These are phyloP conservation scores for Aspergillus biplanus DNA, from an alignment of 495 filamentous ascomycete species.

Conservation along the genomic window DNA sequence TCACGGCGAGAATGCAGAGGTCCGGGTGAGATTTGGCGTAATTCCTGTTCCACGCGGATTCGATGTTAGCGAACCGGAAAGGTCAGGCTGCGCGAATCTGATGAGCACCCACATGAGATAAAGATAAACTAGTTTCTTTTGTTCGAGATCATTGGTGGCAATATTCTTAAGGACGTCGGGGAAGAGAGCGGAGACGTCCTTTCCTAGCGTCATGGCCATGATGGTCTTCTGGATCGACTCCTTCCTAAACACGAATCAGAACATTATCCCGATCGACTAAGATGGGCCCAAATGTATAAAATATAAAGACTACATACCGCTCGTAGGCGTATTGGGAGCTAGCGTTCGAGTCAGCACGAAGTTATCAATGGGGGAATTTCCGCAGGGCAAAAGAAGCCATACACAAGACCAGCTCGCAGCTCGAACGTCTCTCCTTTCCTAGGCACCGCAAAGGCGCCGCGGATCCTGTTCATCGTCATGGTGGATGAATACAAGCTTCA, in stretches of 20 bases:
- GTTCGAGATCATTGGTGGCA: conserved; percentile 89
- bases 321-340: conserved; percentile 98
- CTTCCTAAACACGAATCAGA: conserved; percentile 62
- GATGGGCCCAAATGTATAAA: background rate
- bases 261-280: conserved; percentile 16
- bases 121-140: conserved; percentile 99
- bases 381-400: conserved; percentile 33
- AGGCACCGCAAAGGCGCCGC: conserved; percentile 88
- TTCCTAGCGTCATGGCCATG: conserved; percentile 98
- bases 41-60: conserved; percentile 64
- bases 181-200: conserved; percentile 97
- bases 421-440: conserved; percentile 99
- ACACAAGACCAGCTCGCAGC: conserved; percentile 91
- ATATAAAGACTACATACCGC: conserved; percentile 55
- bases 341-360: conserved; percentile 31
- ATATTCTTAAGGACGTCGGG: conserved; percentile 99
- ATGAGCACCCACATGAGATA: conserved; percentile 81
- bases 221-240: conserved; percentile 99
- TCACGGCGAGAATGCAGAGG: conserved; percentile 97
- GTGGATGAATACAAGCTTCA: conserved; percentile 40
- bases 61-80: conserved; percentile 19
- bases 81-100: background rate
- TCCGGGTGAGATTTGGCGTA: conserved; percentile 99
- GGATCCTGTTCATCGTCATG: conserved; percentile 96
- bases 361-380: conserved; percentile 14